A percentile compares a stretch with the other conserved stretches of the same genome.
These are phyloP conservation scores for Apiotrichum domesticum DNA, from an alignment of 1,284 basidiomycete species.

Conservation along the genomic window DNA sequence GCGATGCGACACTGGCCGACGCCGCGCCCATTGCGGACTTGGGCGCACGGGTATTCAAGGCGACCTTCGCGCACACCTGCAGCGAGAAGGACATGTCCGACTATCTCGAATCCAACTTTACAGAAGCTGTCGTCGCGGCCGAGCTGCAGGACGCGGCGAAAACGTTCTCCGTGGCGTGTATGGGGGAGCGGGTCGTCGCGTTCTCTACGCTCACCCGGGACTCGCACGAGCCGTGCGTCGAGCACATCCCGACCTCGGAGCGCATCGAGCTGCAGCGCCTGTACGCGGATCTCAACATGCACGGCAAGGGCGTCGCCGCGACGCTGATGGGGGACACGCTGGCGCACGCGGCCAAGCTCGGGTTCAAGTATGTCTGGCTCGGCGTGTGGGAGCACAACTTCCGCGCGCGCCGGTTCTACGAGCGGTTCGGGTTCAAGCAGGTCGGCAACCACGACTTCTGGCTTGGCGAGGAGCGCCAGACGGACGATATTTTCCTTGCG, in stretches of 20 bases:
- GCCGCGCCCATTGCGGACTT: slow-evolving; percentile 6
- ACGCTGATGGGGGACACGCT: slow-evolving; percentile 18
- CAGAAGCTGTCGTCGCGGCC: background rate
- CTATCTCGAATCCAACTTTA: slow-evolving; percentile 13
- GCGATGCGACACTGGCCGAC: slow-evolving; percentile 29
- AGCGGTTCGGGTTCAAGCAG: slow-evolving; percentile 23
- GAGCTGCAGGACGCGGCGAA: slow-evolving; percentile 6
- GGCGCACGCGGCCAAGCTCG: slow-evolving; percentile 13
- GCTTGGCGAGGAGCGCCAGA: slow-evolving; percentile 13
- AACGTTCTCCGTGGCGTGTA: slow-evolving; percentile 2
- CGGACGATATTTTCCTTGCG: slow-evolving; percentile 8
- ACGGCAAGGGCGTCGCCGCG: slow-evolving; percentile 27
- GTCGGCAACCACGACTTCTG: slow-evolving; percentile 18
- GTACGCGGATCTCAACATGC: slow-evolving; percentile 16
- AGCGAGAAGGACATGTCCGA: slow-evolving; percentile 7
- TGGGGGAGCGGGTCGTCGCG: slow-evolving; percentile 1
- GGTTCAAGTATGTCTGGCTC: slow-evolving; percentile 26
- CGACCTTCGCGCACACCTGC: slow-evolving; percentile 14
- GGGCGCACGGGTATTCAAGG: slow-evolving; percentile 5
- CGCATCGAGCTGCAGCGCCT: slow-evolving; percentile 14
- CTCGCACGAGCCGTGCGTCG: slow-evolving; percentile 8
- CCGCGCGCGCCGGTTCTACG: slow-evolving; percentile 25
- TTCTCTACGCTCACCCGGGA: slow-evolving; percentile 7
- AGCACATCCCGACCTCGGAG: slow-evolving; percentile 2
- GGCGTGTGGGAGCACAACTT: slow-evolving; percentile 33